Evolutionary conservation across 2,329 filamentous ascomycete genomes (phyloP), one percentile per base, ranked within the genome.

Genomic region (Epichloe festucae): DNA sequence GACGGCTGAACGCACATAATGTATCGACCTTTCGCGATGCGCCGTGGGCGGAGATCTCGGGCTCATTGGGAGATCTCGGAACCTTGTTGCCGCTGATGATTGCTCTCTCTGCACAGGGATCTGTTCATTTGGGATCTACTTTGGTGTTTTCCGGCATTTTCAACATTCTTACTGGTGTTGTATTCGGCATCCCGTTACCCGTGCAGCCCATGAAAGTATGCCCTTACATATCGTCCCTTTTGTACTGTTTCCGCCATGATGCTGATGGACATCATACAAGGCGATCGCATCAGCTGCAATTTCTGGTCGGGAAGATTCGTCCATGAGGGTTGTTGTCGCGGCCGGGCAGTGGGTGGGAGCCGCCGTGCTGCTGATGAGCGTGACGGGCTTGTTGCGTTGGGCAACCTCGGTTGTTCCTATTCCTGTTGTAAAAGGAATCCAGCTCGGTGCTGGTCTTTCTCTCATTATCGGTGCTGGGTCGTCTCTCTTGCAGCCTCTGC

Each of bases 201-300:
- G 89, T 96, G 0, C 90, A 96, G 70, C 90, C 90, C n/a, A 84
- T 84, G 80, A 84, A 84, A 71, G 77, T 78, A 53, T 39, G 54
- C 41, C 6, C 11, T 5, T 31, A 8, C 6, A 23, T 14, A 21
- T 23, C 4, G 14, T 15, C 12, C 23, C 4, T 14, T 4, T 39
- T 17, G 10, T 35, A 4, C 23, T 5, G n/a, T 31, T 11, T 4
- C 21, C 17, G 7, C 38, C 39, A 23, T 14, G 31, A 38, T 21
- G 19, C 31, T 39, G 31, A 46, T 21, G 10, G 23, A 23, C 17
- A 46, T 10, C 23, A 17, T n/a, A 21, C 14, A 21, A 81, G 75
- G 90, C 91, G 39, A 94, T 97, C 54, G 90, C 90, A 5, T 87
- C 90, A 1, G 86, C 94, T 0, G 88, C 89, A n/a, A 87, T 96